Percentiles rank a stretch among this genome's conserved stretches.
Conservation (phyloP, 495 filamentous ascomycete species). For the Oidiodendron maius region DNA sequence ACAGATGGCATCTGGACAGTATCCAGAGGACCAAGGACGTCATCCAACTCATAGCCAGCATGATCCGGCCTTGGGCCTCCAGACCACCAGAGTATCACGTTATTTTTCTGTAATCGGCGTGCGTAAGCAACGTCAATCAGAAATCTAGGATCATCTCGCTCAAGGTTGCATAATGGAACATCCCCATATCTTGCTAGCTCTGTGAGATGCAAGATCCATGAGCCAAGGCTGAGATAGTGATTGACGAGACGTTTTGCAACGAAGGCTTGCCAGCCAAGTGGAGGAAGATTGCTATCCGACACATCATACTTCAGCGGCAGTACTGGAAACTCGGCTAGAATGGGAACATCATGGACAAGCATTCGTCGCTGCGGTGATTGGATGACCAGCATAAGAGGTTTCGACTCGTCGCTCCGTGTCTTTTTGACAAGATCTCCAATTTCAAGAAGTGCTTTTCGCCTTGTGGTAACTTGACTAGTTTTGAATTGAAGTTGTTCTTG, state of each 20-base stretch:
- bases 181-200: constrained; percentile 87
- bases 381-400: constrained; percentile 75
- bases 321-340: constrained; percentile 78
- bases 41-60: constrained; percentile 92
- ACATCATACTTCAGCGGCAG: constrained; percentile 74
- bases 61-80: constrained; percentile 80
- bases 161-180: constrained; percentile 90
- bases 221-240: constrained; percentile 83
- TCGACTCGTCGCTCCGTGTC: constrained; percentile 74
- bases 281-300: constrained; percentile 79
- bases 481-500: constrained; percentile 84
- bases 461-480: constrained; percentile 78
- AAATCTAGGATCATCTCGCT: constrained; percentile 87
- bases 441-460: constrained; percentile 81
- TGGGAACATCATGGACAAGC: constrained; percentile 78
- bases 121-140: constrained; percentile 96
- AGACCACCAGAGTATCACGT: constrained; percentile 99
- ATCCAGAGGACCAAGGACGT: constrained; percentile 77
- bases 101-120: constrained; percentile 80
- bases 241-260: constrained; percentile 79
- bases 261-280: constrained; percentile 90
- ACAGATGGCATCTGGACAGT: constrained; percentile 90
- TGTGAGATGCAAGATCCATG: constrained; percentile 85
- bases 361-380: constrained; percentile 82
- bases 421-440: constrained; percentile 81